phyloP scores from a whole-genome alignment of 441 rosid species.

The Mallotus japonicus region DNA sequence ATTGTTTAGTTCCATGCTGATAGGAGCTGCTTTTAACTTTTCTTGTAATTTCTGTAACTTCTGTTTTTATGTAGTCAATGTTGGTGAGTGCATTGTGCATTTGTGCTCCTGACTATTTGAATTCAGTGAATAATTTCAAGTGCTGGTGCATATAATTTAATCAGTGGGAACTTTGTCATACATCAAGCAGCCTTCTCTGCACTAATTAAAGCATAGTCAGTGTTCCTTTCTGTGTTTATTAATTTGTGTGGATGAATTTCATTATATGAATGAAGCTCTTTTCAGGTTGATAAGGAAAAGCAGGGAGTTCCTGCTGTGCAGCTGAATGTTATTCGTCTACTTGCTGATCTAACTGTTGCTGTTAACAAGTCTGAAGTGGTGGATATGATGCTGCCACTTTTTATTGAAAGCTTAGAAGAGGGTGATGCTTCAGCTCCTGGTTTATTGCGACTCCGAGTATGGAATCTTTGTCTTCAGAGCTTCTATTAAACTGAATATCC shows the following conservation, averaged over 20 bases:
- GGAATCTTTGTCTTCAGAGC: slow-evolving; percentile 37
- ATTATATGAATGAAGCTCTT: slow-evolving; percentile 13
- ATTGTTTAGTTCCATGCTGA: neutral
- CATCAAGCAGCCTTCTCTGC: slow-evolving; percentile 16
- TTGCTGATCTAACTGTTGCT: slow-evolving; percentile 90
- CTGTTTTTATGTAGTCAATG: neutral
- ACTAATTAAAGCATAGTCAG: slow-evolving; percentile 9
- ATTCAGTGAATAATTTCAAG: slow-evolving; percentile 11
- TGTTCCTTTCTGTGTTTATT: neutral
- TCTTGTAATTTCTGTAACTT: neutral
- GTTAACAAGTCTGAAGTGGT: slow-evolving; percentile 91
- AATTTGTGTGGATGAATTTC: slow-evolving; percentile 9
- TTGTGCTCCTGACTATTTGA: slow-evolving; percentile 11
- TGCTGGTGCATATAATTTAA: neutral
- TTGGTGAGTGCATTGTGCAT: slow-evolving; percentile 7
- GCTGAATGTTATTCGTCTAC: slow-evolving; percentile 80
- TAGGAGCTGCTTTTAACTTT: neutral
- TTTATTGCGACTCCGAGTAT: slow-evolving; percentile 82
- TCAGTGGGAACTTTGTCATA: slow-evolving; percentile 1
- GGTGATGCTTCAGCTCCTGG: slow-evolving; percentile 95
- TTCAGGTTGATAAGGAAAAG: slow-evolving; percentile 85
- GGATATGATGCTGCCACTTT: slow-evolving; percentile 96
- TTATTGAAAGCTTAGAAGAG: slow-evolving; percentile 96
- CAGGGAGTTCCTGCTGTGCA: slow-evolving; percentile 71
- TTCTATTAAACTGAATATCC: slow-evolving; percentile 30